Conservation (phyloP, 306 rosid species). For the Argentina anserina region DNA sequence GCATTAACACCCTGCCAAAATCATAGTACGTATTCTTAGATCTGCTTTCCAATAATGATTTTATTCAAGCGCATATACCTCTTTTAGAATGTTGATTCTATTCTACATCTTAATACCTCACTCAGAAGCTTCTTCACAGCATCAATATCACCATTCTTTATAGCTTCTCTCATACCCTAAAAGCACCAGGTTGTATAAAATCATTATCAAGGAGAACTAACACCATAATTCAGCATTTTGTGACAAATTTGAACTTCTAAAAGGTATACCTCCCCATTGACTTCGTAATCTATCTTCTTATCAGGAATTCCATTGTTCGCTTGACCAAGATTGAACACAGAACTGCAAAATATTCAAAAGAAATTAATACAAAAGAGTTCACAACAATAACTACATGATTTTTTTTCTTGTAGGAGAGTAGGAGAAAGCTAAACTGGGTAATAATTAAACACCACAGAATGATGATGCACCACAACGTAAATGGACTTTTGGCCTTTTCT, state of each 20-base stretch:
- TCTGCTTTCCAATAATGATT: conserved; percentile 6
- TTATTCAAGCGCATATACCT: not conserved
- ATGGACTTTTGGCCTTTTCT: not conserved
- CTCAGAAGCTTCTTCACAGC: conserved; percentile 87
- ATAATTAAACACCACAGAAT: not conserved
- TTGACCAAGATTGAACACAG: conserved; percentile 58
- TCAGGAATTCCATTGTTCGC: conserved; percentile 32
- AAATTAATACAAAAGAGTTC: conserved; percentile 15
- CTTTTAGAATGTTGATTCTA: not conserved
- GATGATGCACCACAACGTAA: not conserved
- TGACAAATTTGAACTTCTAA: conserved; percentile 18
- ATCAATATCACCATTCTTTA: conserved; percentile 73
- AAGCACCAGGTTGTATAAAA: conserved; percentile 23
- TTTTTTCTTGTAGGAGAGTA: not conserved
- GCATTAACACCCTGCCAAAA: conserved; percentile 88
- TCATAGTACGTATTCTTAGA: conserved; percentile 30
- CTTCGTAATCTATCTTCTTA: conserved; percentile 54
- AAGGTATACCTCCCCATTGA: conserved; percentile 76
- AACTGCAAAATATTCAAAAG: conserved; percentile 41
- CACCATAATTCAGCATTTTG: conserved; percentile 7
- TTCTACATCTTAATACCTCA: conserved; percentile 44
- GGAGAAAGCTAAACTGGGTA: not conserved
- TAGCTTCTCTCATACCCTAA: conserved; percentile 94
- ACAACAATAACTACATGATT: not conserved
- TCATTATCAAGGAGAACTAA: conserved; percentile 21